phyloP scores from a whole-genome alignment of 2,329 filamentous ascomycete species.

The Hirsutella rhossiliensis region DNA sequence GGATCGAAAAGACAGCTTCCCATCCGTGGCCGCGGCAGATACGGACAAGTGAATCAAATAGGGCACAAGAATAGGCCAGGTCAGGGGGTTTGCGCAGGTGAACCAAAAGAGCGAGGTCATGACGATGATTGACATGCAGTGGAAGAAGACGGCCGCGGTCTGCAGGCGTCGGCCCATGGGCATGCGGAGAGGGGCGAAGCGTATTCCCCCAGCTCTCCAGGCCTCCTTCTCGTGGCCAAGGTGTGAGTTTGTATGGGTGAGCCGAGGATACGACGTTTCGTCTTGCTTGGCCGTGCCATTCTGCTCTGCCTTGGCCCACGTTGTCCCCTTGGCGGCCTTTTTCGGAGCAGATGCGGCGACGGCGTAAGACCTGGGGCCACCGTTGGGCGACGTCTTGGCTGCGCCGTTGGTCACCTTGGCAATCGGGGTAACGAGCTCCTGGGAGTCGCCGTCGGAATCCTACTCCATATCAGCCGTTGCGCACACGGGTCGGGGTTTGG shows the following conservation, averaged over 20 bases:
- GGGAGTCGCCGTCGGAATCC: not conserved
- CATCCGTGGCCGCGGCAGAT: conserved; percentile 65
- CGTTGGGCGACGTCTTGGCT: not conserved
- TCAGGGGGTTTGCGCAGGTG: conserved; percentile 79
- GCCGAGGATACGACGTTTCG: conserved; percentile 14
- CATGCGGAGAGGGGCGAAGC: conserved; percentile 72
- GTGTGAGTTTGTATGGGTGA: conserved; percentile 10
- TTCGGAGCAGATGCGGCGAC: conserved; percentile 6
- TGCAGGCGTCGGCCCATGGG: conserved; percentile 61
- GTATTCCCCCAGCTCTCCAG: conserved; percentile 44
- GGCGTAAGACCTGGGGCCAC: conserved; percentile 9
- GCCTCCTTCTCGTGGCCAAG: conserved; percentile 14
- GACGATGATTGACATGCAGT: conserved; percentile 59
- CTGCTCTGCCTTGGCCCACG: not conserved
- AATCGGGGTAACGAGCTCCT: not conserved
- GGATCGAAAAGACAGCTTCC: conserved; percentile 61
- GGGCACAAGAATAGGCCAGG: conserved; percentile 66
- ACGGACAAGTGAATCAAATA: conserved; percentile 79
- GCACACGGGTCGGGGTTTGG: not conserved
- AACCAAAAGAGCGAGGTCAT: conserved; percentile 78
- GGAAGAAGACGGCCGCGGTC: conserved; percentile 65
- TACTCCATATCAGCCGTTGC: not conserved
- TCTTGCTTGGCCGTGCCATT: conserved; percentile 1
- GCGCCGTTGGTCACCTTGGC: not conserved
- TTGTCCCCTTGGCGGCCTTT: too few species aligned